Base-by-base conservation (phyloP, 139 green algal species). In the Picochlorum sp. region DNA sequence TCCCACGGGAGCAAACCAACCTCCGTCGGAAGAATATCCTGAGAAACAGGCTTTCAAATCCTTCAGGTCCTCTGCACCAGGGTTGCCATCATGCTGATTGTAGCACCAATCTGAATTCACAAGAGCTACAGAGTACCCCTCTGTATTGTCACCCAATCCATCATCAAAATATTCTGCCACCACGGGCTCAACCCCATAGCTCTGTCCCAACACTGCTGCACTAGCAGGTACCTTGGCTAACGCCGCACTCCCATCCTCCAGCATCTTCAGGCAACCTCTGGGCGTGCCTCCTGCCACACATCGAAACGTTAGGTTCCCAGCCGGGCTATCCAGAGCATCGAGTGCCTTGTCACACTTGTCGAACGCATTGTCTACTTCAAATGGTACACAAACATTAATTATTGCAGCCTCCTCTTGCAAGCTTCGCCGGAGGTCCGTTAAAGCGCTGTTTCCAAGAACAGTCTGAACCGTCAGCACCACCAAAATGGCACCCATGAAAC, bases 121-220 rank as follows among this genome's bases (percentile, higher is more conserved):
- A 52, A 32, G n/a, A 57, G 58, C 58, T 4, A 65, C 58, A 28
- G 58, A 26, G 4, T 65, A 65, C 13, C 41, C 58, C 23, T 59
- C 44, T 28, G n/a, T 51, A 65, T 59, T 28, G 14, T 26, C n/a
- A 21, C 20, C n/a, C 21, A 28, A 16, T n/a, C 13, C 20, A 65
- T 65, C 58, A 32, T 65, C 23, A 54, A 54, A 54, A 13, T 26
- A 54, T 1, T 54, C 47, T 21, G 47, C 6, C 15, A 21, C 47
- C 16, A 54, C n/a, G 0, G n/a, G 18, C n/a, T 20, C 47, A 54
- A 54, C 18, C 16, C 47, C 47, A 54, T 54, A 54, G n/a, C n/a
- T 21, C 47, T 54, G 18, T 23, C 47, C 47, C 1, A 54, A 13
- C 15, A 54, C 18, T 54, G 23, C 23, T 8, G 7, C 58, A 51